phyloP scores from a whole-genome alignment of 2,329 filamentous ascomycete genomes.

The Cladosporium sp. region DNA sequence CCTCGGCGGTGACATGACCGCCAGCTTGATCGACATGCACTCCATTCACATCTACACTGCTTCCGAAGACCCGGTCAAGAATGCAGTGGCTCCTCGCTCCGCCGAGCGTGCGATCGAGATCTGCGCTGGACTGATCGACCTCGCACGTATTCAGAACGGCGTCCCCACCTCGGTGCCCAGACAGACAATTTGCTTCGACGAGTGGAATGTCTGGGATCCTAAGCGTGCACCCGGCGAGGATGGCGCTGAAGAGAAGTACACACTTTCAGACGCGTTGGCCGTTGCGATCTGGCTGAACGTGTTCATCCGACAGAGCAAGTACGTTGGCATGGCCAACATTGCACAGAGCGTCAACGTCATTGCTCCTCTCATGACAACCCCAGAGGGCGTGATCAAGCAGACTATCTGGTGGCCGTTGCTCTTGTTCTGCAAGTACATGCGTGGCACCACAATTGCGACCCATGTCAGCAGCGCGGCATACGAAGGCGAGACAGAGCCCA shows the following conservation, averaged over 20 bases:
- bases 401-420: slow-evolving; percentile 74
- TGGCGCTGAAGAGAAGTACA: slow-evolving; percentile 74
- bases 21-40: slow-evolving; percentile 71
- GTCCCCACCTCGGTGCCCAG: slow-evolving; percentile 60
- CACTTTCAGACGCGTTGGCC: slow-evolving; percentile 72
- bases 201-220: slow-evolving; percentile 84
- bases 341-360: slow-evolving; percentile 79
- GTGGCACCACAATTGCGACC: slow-evolving; percentile 66
- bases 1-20: slow-evolving; percentile 49
- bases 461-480: slow-evolving; percentile 67
- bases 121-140: slow-evolving; percentile 67
- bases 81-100: slow-evolving; percentile 64
- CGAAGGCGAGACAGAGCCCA: slow-evolving; percentile 64
- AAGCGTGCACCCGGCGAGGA: slow-evolving; percentile 67
- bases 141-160: slow-evolving; percentile 69
- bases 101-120: slow-evolving; percentile 76
- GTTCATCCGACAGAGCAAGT: slow-evolving; percentile 69
- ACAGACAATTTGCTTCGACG: slow-evolving; percentile 77
- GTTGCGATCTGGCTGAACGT: slow-evolving; percentile 75
- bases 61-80: slow-evolving; percentile 51
- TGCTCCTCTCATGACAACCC: slow-evolving; percentile 71
- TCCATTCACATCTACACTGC: slow-evolving; percentile 78
- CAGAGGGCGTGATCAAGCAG: slow-evolving; percentile 65
- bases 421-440: slow-evolving; percentile 71
- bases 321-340: slow-evolving; percentile 76